These are phyloP conservation scores for Mortierella sp. DNA, from an alignment of 371 early-diverging fungal species.

Conservation along the genomic window DNA sequence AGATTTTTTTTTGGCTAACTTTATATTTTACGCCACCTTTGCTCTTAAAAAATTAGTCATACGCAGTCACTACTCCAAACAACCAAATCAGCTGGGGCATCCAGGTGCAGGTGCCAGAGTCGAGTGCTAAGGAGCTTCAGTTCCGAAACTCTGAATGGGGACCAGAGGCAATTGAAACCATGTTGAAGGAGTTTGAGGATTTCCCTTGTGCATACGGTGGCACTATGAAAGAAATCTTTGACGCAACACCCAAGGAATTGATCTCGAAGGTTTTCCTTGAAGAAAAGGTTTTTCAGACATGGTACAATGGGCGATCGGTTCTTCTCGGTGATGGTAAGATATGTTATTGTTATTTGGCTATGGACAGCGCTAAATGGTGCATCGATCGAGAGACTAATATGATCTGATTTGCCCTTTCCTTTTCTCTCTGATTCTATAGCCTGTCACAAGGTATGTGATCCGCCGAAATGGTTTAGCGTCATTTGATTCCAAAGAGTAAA, in stretches of 20 bases:
- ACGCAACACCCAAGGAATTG: no score
- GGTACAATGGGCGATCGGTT: neutral
- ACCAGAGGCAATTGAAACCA: neutral
- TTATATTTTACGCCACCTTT: no score
- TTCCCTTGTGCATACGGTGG: neutral
- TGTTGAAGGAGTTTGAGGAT: slow-evolving; percentile 6
- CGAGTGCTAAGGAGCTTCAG: neutral
- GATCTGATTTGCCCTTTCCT: neutral
- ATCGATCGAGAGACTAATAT: neutral
- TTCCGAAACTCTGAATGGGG: slow-evolving; percentile 3
- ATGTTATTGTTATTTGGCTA: neutral
- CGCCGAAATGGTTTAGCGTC: neutral
- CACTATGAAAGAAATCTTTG: no score
- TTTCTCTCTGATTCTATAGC: neutral
- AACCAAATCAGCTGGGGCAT: neutral
- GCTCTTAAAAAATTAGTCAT: neutral
- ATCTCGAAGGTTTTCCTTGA: no score
- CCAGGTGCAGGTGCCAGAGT: neutral
- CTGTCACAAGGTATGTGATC: slow-evolving; percentile 7
- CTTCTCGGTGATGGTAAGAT: neutral
- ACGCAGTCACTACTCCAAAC: neutral
- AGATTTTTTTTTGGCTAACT: neutral
- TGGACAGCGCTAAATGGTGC: neutral
- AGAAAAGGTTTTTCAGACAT: neutral
- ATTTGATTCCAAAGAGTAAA: no score